phyloP scores from a whole-genome alignment of 345 rosid species.

The Boechera divaricarpa region DNA sequence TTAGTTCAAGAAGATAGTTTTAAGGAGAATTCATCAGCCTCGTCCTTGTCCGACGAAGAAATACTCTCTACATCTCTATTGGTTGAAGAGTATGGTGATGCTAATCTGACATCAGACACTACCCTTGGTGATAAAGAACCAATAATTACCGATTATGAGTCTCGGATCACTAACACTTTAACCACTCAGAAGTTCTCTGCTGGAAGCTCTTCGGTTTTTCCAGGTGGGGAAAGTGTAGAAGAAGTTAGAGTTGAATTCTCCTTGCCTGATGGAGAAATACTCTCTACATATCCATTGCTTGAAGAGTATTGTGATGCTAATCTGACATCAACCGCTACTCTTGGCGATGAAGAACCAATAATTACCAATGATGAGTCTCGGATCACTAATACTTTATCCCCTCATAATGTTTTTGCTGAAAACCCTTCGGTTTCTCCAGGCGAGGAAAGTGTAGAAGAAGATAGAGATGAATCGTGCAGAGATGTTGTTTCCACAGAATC shows the following conservation, averaged over 20 bases:
- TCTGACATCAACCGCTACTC: constrained; percentile 33
- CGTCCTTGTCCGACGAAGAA: constrained; percentile 38
- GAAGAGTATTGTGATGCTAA: constrained; percentile 31
- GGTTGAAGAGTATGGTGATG: constrained; percentile 22
- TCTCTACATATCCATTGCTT: constrained; percentile 6
- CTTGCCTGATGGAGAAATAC: background rate
- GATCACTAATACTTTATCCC: background rate
- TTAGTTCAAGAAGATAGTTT: background rate
- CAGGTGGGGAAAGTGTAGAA: constrained; percentile 3
- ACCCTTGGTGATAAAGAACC: constrained; percentile 24
- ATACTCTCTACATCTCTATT: constrained; percentile 27
- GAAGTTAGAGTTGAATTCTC: constrained; percentile 18
- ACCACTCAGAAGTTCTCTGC: background rate
- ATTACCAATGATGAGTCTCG: constrained; percentile 22
- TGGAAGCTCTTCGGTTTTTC: background rate
- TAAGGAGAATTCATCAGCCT: constrained; percentile 33
- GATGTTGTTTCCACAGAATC: constrained; percentile 32
- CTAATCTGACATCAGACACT: constrained; percentile 31
- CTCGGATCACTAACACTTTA: background rate
- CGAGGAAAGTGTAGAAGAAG: constrained; percentile 19
- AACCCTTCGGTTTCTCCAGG: background rate
- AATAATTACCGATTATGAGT: constrained; percentile 19
- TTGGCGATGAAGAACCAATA: constrained; percentile 14
- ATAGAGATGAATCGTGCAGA: background rate
- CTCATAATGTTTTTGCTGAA: background rate